phyloP scores from a whole-genome alignment of 306 rosid genomes.

The Trifolium fragiferum region DNA sequence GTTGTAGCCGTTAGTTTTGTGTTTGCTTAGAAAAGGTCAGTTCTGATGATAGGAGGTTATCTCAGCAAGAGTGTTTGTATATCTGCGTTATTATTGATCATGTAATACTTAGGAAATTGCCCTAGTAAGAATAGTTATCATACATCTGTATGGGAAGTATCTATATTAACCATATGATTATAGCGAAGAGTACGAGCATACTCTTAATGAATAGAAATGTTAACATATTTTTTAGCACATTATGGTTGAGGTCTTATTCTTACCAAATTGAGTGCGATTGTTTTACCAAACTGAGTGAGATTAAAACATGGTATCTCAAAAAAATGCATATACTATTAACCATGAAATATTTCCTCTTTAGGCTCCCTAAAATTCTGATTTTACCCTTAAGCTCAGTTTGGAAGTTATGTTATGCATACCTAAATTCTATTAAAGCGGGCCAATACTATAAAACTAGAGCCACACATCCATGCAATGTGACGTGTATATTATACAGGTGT shows the following conservation, averaged over 20 bases:
- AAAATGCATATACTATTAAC: too few species aligned
- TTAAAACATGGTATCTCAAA: too few species aligned
- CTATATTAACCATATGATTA: background rate
- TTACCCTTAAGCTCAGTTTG: too few species aligned
- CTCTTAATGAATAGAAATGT: background rate
- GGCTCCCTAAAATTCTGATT: too few species aligned
- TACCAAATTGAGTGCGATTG: background rate
- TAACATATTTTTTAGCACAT: background rate
- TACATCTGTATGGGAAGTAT: constrained; percentile 5
- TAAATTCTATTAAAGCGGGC: background rate
- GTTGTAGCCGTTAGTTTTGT: background rate
- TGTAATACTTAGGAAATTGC: constrained; percentile 22
- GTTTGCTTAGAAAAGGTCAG: constrained; percentile 30
- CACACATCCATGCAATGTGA: constrained; percentile 21
- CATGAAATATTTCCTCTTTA: too few species aligned
- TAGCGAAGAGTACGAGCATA: background rate
- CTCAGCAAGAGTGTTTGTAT: constrained; percentile 28
- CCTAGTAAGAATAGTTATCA: constrained; percentile 15
- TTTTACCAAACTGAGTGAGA: background rate
- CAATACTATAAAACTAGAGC: background rate
- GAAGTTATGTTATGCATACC: background rate
- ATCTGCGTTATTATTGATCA: constrained; percentile 12
- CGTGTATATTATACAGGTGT: too few species aligned
- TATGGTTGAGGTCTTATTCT: background rate
- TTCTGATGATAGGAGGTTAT: constrained; percentile 33